Base-by-base conservation (phyloP, 2,329 filamentous ascomycete species). In the Hirsutella thompsonii region DNA sequence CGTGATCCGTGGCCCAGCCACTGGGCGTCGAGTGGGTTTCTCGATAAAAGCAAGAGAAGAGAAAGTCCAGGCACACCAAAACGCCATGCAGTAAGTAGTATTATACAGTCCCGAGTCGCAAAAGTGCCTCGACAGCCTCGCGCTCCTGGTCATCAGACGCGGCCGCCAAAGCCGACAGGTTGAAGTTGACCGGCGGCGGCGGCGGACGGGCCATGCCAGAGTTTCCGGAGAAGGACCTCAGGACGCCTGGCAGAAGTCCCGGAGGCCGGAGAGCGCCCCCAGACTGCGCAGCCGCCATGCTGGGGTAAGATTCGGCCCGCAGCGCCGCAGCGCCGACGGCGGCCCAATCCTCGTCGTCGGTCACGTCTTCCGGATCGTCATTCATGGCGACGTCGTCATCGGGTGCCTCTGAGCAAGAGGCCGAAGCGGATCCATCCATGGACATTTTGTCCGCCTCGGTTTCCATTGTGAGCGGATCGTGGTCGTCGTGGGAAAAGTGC, bases 381-480 rank as follows among this genome's bases (percentile, higher is more conserved):
- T 80, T 79, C 66, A 80, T 76, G 50, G 66, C 66, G 46, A 77
- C 69, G 45, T 79, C 74, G 44, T 83, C 81, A 41, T 79, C 76
- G 34, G 75, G 74, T 16, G 81, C 82, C 52, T 87, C 83, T 26
- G 82, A 87, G 55, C 83, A 88, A 11, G 84, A 88, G 38, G 76
- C 81, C 40, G 80, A 84, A 42, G 65, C 74, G 14, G 74, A 78
- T 35, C 76, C 74, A 46, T 85, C 81, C 54, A 83, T 73, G 46
- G 89, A 95, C 90, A 96, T 96, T 61, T 89, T 90, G 63, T 96
- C 90, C 29, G 84, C 89, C 60, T 93, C 88, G 52, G 89, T 74
- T 59, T 90, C 85, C 52, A 83, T 69, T 73, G 88, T 81, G 55
- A 71, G 74, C 49, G 76, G 68, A 49, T 76, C 72, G 46, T 69